Evolutionary conservation across 176 grass and related monocot genomes (phyloP), one percentile per base, ranked within the genome.

Genomic region (Rhynchospora breviuscula): DNA sequence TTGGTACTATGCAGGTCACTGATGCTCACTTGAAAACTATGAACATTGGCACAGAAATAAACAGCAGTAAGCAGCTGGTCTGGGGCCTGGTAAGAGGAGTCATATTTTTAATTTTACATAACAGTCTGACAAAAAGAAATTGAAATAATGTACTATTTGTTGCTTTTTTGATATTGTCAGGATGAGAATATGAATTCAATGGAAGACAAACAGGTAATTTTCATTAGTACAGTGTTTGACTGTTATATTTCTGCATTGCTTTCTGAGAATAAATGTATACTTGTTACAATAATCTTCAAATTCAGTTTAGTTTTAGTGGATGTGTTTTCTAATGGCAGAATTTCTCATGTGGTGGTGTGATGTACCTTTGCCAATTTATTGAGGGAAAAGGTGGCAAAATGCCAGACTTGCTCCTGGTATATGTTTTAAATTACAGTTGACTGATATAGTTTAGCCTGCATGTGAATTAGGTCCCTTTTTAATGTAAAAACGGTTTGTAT

Each of bases 291-390:
- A 66, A 59, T n/a, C 26, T 80, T 84, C 8, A 73, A 75, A 64
- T 15, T 58, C 63, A 67, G 17, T 90, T 29, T 8, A 19, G 31
- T 84, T 88, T n/a, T 67, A 63, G 29, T 85, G 10, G 21, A 60
- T 77, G 8, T 46, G 14, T 53, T 15, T 70, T 15, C 6, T 47
- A 21, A 80, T 73, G 80, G 81, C 86, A 97, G 94, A 94, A 97
- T 54, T 92, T 94, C 77, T 94, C 94, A 67, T 94, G 88, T 62
- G 88, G 88, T 15, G 94, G 94, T 85, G 92, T 97, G 60, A 97
- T 97, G 94, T 97, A 97, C 71, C 94, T 97, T 35, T 97, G 92
- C 83, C 92, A 94, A 85, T 97, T 94, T 87, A 91, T 94, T 66
- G 94, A 97, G 81, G 88, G 93, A 64, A 97, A 86, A 89, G 92